Evolutionary conservation across 2,329 filamentous ascomycete genomes (phyloP).

Genomic region (Bipolaris zeicola): DNA sequence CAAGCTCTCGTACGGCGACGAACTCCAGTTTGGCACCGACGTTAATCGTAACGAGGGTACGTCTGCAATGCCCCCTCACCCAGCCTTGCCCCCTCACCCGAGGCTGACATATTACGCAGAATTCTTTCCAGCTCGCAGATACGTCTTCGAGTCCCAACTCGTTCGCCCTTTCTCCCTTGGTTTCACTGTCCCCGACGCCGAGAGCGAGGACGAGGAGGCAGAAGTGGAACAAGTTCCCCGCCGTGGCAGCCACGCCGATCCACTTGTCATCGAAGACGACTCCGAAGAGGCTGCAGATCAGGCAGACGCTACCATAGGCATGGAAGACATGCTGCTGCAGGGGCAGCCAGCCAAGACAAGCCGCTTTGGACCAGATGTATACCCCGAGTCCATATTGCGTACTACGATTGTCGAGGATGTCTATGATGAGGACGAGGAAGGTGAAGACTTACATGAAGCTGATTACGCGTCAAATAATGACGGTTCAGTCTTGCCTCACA

Average conservation of each 20-base stretch:
- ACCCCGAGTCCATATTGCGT: slow-evolving; percentile 5
- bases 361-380: slow-evolving; percentile 1
- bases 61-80: slow-evolving; percentile 10
- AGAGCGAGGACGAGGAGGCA: slow-evolving; percentile 37
- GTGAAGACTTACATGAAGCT: background rate
- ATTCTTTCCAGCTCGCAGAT: slow-evolving; percentile 41
- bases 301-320: slow-evolving; percentile 16
- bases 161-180: slow-evolving; percentile 27
- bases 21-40: slow-evolving; percentile 45
- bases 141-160: slow-evolving; percentile 33
- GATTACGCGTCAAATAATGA: background rate
- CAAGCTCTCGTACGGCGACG: slow-evolving; percentile 39
- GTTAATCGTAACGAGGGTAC: slow-evolving; percentile 45
- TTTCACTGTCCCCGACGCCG: slow-evolving; percentile 42
- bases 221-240: slow-evolving; percentile 1
- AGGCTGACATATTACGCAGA: slow-evolving; percentile 29
- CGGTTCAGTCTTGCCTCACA: background rate
- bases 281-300: slow-evolving; percentile 24
- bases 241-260: slow-evolving; percentile 36
- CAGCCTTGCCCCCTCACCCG: background rate
- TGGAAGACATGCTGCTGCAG: slow-evolving; percentile 10
- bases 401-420: slow-evolving; percentile 4
- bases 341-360: background rate
- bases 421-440: slow-evolving; percentile 6
- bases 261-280: slow-evolving; percentile 41